These are phyloP conservation scores for Juglanconis oblonga DNA, from an alignment of 2,329 filamentous ascomycete species.

Conservation along the genomic window DNA sequence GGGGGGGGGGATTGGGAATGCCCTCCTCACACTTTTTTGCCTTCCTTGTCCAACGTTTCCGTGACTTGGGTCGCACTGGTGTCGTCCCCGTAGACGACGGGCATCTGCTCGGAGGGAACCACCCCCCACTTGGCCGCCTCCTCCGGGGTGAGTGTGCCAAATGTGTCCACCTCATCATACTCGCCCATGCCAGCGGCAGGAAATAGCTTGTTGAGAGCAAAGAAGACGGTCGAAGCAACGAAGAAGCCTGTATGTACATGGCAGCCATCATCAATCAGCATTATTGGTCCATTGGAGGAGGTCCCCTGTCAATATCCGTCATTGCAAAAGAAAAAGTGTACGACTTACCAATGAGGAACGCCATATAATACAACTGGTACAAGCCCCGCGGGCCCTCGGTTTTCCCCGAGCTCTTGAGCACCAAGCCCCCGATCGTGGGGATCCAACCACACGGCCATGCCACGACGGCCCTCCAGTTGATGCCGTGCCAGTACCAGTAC, in stretches of 20 bases:
- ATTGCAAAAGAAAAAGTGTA: conserved; percentile 8
- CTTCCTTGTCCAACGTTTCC: conserved; percentile 11
- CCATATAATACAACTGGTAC: conserved; percentile 45
- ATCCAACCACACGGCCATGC: conserved; percentile 43
- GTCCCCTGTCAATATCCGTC: background rate
- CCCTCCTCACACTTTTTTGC: background rate
- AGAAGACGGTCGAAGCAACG: conserved; percentile 28
- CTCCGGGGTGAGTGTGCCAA: conserved; percentile 40
- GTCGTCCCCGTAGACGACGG: background rate
- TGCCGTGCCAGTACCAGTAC: conserved; percentile 41
- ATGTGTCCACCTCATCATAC: conserved; percentile 41
- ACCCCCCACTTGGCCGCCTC: conserved; percentile 34
- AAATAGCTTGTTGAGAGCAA: conserved; percentile 34
- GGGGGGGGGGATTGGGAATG: no score
- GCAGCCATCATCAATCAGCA: background rate
- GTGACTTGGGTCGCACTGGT: conserved; percentile 7
- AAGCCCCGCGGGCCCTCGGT: conserved; percentile 31
- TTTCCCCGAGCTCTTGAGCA: conserved; percentile 32
- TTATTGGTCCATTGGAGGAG: background rate
- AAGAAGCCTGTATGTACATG: conserved; percentile 32
- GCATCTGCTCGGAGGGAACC: background rate
- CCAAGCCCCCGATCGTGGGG: conserved; percentile 39
- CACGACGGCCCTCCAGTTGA: conserved; percentile 40
- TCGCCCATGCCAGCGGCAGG: conserved; percentile 37
- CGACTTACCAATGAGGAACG: conserved; percentile 38